Evolutionary conservation across 2,329 filamentous ascomycete genomes (phyloP).

Genomic region (Rhytidhysteron rufulum): DNA sequence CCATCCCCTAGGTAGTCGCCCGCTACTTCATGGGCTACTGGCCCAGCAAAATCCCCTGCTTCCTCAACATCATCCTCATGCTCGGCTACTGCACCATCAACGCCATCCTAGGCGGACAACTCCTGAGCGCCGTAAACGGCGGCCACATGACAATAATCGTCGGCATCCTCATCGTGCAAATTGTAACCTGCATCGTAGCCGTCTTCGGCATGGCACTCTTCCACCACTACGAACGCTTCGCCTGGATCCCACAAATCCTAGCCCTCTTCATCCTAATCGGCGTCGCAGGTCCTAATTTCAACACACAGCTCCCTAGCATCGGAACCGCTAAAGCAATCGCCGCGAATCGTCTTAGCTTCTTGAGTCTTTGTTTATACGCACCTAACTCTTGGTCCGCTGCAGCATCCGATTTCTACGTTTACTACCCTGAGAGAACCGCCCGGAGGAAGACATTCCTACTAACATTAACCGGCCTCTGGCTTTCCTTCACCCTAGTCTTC

Average conservation of each 20-base stretch:
- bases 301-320: conserved; percentile 46
- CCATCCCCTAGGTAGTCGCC: conserved; percentile 8
- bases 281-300: conserved; percentile 44
- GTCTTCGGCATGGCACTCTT: conserved; percentile 23
- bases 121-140: conserved; percentile 56
- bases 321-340: conserved; percentile 48
- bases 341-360: conserved; percentile 61
- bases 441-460: conserved; percentile 51
- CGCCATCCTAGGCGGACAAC: conserved; percentile 58
- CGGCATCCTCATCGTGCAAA: conserved; percentile 56
- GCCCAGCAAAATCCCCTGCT: conserved; percentile 56
- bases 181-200: conserved; percentile 20
- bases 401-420: conserved; percentile 63
- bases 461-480: conserved; percentile 52
- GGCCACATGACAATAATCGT: conserved; percentile 55
- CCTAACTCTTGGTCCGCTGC: conserved; percentile 59
- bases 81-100: conserved; percentile 57
- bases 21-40: conserved; percentile 62
- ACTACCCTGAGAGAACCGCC: conserved; percentile 54
- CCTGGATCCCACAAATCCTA: conserved; percentile 21
- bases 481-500: conserved; percentile 57
- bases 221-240: conserved; percentile 21
- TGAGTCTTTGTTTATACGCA: conserved; percentile 61
- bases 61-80: conserved; percentile 53
- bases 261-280: conserved; percentile 25